These are phyloP conservation scores for Ogataea trehaloabstinens DNA, from an alignment of 805 yeast genomes.

Conservation along the genomic window DNA sequence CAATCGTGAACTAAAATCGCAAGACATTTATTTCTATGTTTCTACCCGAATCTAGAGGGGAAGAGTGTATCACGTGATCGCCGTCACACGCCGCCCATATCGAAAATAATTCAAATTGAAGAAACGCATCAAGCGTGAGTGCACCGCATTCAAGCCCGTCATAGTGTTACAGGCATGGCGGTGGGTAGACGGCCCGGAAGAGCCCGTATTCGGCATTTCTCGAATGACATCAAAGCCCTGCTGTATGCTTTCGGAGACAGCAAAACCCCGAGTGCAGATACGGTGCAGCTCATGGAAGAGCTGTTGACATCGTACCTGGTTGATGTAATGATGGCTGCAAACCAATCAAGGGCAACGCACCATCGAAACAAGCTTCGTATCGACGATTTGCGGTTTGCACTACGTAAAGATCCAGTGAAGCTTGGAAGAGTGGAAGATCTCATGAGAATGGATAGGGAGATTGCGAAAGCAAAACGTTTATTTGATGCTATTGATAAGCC, in stretches of 20 bases:
- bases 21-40: no score
- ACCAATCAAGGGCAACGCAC: slow-evolving; percentile 49
- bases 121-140: no score
- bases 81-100: no score
- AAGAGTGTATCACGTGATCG: no score
- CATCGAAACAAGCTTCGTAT: slow-evolving; percentile 60
- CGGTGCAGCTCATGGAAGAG: slow-evolving; percentile 66
- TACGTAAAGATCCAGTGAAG: slow-evolving; percentile 63
- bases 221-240: slow-evolving; percentile 50
- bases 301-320: slow-evolving; percentile 60
- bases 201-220: slow-evolving; percentile 26
- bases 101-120: no score
- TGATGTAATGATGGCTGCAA: slow-evolving; percentile 51
- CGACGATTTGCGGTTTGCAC: slow-evolving; percentile 70
- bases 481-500: slow-evolving; percentile 62
- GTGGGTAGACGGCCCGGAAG: not conserved
- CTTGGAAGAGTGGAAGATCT: slow-evolving; percentile 69
- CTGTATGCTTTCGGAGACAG: slow-evolving; percentile 75
- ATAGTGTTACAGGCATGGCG: no score
- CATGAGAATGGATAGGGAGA: slow-evolving; percentile 55
- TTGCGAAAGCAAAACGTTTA: slow-evolving; percentile 63
- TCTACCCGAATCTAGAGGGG: no score
- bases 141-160: no score
- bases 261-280: slow-evolving; percentile 62
- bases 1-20: no score